Conservation (phyloP, 2,329 filamentous ascomycete genomes). For the Endocalyx cinctus region DNA sequence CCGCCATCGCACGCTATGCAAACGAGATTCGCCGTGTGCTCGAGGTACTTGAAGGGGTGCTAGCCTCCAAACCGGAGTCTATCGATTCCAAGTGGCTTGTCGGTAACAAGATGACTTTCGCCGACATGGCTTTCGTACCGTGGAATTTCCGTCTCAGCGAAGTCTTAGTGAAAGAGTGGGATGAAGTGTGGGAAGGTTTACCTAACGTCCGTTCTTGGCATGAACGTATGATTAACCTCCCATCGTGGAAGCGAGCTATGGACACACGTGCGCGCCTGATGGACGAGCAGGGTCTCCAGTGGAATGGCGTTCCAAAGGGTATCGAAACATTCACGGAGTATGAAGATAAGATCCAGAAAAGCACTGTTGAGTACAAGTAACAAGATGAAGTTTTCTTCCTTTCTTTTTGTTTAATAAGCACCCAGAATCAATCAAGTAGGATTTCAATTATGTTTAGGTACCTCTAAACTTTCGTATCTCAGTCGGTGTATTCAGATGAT, state of each 20-base stretch:
- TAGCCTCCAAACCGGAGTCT: constrained; percentile 4
- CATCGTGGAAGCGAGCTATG: constrained; percentile 10
- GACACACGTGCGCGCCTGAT: constrained; percentile 19
- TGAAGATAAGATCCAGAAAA: constrained; percentile 21
- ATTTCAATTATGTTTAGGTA: no score
- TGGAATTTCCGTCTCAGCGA: constrained; percentile 8
- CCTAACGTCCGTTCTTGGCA: constrained; percentile 11
- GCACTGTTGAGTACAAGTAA: no score
- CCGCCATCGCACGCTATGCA: constrained; percentile 24
- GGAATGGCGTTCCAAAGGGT: constrained; percentile 32
- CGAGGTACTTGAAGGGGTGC: constrained; percentile 16
- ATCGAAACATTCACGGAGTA: constrained; percentile 26
- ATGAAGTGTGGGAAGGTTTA: constrained; percentile 5
- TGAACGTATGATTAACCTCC: constrained; percentile 9
- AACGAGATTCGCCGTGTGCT: constrained; percentile 24
- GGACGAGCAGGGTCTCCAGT: constrained; percentile 31
- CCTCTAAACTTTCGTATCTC: no score
- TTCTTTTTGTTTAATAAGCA: no score
- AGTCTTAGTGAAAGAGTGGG: neutral
- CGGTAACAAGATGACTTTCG: constrained; percentile 29
- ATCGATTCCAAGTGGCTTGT: constrained; percentile 10
- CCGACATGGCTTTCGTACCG: constrained; percentile 16
- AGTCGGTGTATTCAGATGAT: no score
- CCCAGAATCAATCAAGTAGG: no score
- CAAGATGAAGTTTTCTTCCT: no score